phyloP scores from a whole-genome alignment of 139 green algal species.

The Volvox africanus region DNA sequence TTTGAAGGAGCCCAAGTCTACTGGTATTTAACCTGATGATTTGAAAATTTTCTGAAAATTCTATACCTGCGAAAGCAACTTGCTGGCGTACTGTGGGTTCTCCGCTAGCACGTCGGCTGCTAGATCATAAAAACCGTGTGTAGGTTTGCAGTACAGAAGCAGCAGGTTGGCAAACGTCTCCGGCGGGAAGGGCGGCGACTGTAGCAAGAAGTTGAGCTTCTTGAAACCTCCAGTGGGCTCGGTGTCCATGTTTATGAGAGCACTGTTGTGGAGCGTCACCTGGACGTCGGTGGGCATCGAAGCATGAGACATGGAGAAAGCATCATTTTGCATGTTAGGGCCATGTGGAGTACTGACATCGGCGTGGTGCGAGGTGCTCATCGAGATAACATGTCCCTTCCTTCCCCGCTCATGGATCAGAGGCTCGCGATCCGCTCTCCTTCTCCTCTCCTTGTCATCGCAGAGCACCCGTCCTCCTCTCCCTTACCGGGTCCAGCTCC shows the following conservation, averaged over 20 bases:
- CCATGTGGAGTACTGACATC: no score
- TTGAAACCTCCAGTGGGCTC: conserved; percentile 80
- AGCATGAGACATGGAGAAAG: no score
- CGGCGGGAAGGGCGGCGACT: conserved; percentile 82
- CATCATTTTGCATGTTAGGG: no score
- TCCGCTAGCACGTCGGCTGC: conserved; percentile 87
- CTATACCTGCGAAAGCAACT: conserved; percentile 65
- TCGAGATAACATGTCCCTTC: no score
- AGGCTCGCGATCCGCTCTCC: no score
- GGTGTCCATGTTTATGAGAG: conserved; percentile 81
- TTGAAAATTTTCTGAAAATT: no score
- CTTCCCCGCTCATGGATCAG: no score
- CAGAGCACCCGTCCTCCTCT: no score
- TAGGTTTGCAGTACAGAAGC: conserved; percentile 87
- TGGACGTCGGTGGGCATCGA: background rate
- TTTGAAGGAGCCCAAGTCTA: no score
- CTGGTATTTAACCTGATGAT: no score
- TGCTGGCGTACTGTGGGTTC: conserved; percentile 75
- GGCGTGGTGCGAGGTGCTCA: no score
- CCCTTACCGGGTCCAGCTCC: conserved; percentile 87
- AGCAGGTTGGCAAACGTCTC: conserved; percentile 92
- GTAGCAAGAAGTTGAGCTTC: conserved; percentile 92
- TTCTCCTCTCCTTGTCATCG: no score
- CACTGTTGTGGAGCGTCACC: conserved; percentile 92
- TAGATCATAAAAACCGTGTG: conserved; percentile 82